Evolutionary conservation across 306 rosid species (phyloP), one percentile per base, ranked within the genome.

Genomic region (Prosopis cineraria): DNA sequence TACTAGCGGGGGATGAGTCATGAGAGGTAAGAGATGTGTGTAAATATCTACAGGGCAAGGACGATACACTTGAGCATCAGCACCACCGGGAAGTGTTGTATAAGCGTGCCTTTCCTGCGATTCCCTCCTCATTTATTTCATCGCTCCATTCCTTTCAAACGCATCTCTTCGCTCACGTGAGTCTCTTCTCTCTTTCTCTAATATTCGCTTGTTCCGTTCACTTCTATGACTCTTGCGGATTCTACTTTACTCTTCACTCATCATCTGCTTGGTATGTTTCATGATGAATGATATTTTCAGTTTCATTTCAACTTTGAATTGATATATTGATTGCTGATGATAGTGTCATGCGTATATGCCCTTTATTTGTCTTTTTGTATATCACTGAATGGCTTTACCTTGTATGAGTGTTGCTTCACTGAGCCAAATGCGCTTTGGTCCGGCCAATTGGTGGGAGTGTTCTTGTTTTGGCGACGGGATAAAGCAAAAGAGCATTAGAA

Each of bases 111-210:
- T 19, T 64, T 0, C 3, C 29, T 3, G 0, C 30, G 9, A 40
- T 37, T 12, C 31, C 48, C 44, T 66, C 6, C 48, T 37, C 13
- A 5, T 64, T 36, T 37, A 1, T 65, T 47, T 65, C 29, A 5
- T 19, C 47, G 70, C 29, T 20, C 47, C 12, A 4, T 36, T 48
- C 47, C 73, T 16, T 66, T 43, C 11, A 30, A 8, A 11, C 71
- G 24, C 67, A 14, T 13, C 0, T 50, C 44, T 65, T 50, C 73
- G 80, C 76, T 62, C 4, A 17, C 17, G 89, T 76, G 73, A 71
- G 81, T 40, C 22, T 68, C 58, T 14, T 47, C 22, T 19, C 56
- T 68, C 39, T 43, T 3, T 10, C 29, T 36, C 45, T 29, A 36
- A n/a, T n/a, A n/a, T n/a, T 24, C 16, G 4, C 13, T 67, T 2